Conservation (phyloP, 2,329 filamentous ascomycete genomes). For the Exserohilum turcica region DNA sequence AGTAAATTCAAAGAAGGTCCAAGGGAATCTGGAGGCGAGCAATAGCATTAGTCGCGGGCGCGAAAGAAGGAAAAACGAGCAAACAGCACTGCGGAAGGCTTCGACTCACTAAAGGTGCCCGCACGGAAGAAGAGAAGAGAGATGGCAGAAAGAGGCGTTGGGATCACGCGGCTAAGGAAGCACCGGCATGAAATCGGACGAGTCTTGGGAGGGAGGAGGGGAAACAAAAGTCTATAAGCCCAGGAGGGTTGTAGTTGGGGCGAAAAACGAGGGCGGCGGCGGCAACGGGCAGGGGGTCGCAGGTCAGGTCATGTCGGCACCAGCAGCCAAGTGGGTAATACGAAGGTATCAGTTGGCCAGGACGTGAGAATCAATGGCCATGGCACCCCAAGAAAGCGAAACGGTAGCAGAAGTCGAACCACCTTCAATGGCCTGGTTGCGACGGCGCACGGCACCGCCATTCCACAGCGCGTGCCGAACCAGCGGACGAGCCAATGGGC, state of each 20-base stretch:
- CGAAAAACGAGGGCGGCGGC: slow-evolving; percentile 11
- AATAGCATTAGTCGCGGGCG: slow-evolving; percentile 18
- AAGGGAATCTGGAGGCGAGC: slow-evolving; percentile 34
- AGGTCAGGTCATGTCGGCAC: slow-evolving; percentile 35
- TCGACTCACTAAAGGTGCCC: slow-evolving; percentile 46
- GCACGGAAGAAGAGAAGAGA: slow-evolving; percentile 44
- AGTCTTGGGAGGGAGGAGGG: slow-evolving; percentile 31
- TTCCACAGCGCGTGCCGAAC: slow-evolving; percentile 38
- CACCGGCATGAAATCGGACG: slow-evolving; percentile 47
- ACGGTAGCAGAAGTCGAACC: slow-evolving; percentile 44
- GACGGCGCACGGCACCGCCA: slow-evolving; percentile 35
- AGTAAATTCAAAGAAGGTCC: slow-evolving; percentile 36
- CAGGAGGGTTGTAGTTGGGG: slow-evolving; percentile 20
- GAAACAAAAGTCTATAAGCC: slow-evolving; percentile 50
- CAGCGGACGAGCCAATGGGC: slow-evolving; percentile 39
- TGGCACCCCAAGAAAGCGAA: slow-evolving; percentile 30
- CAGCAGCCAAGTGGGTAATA: slow-evolving; percentile 28
- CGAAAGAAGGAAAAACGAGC: slow-evolving; percentile 15
- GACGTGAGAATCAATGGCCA: slow-evolving; percentile 1
- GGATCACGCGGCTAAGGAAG: slow-evolving; percentile 46
- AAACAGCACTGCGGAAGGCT: slow-evolving; percentile 2
- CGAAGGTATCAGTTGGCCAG: slow-evolving; percentile 22
- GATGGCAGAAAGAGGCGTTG: slow-evolving; percentile 28
- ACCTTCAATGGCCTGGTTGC: slow-evolving; percentile 37
- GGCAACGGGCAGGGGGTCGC: slow-evolving; percentile 16